Conservation (phyloP, 441 rosid species). For the Syzygium syzygioides region DNA sequence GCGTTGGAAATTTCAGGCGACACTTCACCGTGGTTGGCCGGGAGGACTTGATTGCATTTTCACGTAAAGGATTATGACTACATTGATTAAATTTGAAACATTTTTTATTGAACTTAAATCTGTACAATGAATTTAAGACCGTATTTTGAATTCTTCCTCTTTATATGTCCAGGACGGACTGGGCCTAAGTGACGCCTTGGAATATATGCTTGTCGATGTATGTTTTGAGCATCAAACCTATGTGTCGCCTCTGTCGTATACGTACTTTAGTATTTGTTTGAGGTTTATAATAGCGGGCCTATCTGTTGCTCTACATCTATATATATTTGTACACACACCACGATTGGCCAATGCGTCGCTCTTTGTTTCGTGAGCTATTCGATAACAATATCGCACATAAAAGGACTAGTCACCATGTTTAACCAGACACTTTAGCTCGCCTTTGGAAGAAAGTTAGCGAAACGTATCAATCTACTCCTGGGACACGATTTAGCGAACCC, state of each 20-base stretch:
- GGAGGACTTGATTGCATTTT: not conserved
- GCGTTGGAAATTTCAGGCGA: not conserved
- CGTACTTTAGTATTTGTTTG: fast-evolving
- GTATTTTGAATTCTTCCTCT: not conserved
- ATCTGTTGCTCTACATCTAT: not conserved
- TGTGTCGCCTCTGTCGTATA: fast-evolving
- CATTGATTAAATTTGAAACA: not conserved
- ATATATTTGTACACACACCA: no score
- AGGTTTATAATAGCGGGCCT: not conserved
- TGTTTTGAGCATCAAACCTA: fast-evolving
- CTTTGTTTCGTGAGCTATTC: not conserved
- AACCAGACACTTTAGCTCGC: no score
- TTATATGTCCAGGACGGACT: fast-evolving
- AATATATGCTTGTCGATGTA: not conserved
- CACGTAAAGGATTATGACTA: not conserved
- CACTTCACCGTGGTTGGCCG: not conserved
- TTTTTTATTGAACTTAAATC: not conserved
- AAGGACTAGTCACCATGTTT: not conserved
- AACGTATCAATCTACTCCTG: not conserved
- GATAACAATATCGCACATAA: fast-evolving
- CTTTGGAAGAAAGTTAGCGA: not conserved
- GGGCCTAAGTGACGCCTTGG: fast-evolving
- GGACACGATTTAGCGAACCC: not conserved
- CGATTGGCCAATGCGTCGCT: not conserved
- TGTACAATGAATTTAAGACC: not conserved